These are phyloP conservation scores for Annona squamosa DNA, from an alignment of 164 flowering plant species.

Conservation along the genomic window DNA sequence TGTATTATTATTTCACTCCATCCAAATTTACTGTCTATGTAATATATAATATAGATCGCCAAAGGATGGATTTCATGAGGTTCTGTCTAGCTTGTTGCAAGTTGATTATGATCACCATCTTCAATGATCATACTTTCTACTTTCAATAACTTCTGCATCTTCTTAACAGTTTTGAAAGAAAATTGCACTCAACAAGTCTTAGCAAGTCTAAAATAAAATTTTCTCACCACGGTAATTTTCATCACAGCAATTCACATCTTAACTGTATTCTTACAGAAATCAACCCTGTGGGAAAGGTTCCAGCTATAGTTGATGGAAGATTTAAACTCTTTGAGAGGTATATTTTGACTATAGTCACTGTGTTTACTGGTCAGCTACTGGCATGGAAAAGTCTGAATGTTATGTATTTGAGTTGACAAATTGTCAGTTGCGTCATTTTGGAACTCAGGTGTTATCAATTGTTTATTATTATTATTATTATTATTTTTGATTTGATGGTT, in stretches of 20 bases:
- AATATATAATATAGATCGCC: not conserved
- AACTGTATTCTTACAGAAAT: conserved; percentile 38
- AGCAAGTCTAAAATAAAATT: too few relatives aligned
- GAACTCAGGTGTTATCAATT: too few relatives aligned
- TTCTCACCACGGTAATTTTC: too few relatives aligned
- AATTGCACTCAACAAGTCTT: too few relatives aligned
- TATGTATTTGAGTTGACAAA: not conserved
- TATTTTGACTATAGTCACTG: not conserved
- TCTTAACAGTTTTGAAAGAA: not conserved
- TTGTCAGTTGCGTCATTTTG: not conserved
- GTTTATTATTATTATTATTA: too few relatives aligned
- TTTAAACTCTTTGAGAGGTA: conserved; percentile 94
- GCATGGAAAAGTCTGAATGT: too few relatives aligned
- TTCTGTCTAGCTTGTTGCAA: not conserved
- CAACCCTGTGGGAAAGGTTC: conserved; percentile 69
- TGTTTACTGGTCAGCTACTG: not conserved
- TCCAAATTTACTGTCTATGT: not conserved
- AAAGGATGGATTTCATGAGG: not conserved
- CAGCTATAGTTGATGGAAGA: conserved; percentile 71
- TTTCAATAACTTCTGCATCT: not conserved
- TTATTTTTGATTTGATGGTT: too few relatives aligned
- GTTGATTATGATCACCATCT: not conserved
- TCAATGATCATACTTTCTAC: not conserved
- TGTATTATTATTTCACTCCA: not conserved
- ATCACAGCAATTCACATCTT: not conserved